Evolutionary conservation across 768 basidiomycete genomes (phyloP), one percentile per base, ranked within the genome.

Genomic region (Tylopilus intermedius): DNA sequence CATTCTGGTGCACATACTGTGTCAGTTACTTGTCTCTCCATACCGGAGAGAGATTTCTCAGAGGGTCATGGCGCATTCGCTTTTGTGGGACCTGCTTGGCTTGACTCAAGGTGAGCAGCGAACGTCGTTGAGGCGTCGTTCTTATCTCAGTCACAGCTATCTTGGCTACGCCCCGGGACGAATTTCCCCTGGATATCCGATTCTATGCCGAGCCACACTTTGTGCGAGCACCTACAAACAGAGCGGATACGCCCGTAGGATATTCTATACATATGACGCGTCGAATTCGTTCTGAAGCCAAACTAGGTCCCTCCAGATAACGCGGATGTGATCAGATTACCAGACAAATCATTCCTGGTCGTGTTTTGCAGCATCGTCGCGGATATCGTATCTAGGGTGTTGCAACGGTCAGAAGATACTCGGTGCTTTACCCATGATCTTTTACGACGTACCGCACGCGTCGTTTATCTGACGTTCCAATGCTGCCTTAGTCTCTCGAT

Each of bases 361-460:
- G 63, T 74, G 3, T 75, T 86, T 51, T 67, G 81, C 43, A 72
- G 73, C 32, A 66, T 77, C 32, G 61, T 81, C 22, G 61, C 79
- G 18, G 74, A 79, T 35, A 62, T 80, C 13, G 58, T 79, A 22
- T 66, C 72, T 29, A 72, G 69, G 46, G 63, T 75, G 2, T 53
- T 84, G 44, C 68, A 65, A 39, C 74, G 76, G 3, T 61, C 76
- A 1, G 64, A 78, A 11, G 71, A 72, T 40, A 75, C 72, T 11
- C 73, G 76, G 32, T 78, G 76, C 69, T 79, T 81, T 46, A 69
- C 83, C 8, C 61, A 66, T 14, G 80, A 85, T 58, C 58, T 81
- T 40, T 58, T 72, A 43, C 77, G 75, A 79, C 71, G 67, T 30
- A 64, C 74, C 10, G 67, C 73, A 13, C 74, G 75, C 33, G 62